Conservation (phyloP, 2,329 filamentous ascomycete genomes). For the Cercospora berteroae region DNA sequence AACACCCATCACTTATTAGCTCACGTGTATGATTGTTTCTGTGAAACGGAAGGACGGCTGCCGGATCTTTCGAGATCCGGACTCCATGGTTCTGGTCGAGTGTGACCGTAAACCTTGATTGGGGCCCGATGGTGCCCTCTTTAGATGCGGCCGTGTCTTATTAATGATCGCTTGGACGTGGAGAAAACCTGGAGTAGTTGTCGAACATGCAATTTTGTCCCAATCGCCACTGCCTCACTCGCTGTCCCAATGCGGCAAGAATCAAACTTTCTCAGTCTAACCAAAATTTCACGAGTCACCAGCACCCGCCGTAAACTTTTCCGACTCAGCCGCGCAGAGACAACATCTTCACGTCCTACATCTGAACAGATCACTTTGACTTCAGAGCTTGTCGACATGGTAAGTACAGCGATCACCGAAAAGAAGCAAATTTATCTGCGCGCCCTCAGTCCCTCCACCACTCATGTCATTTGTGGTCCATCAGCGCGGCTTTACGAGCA, state of each 20-base stretch:
- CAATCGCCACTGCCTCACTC: neutral
- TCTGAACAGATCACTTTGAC: neutral
- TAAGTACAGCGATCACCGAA: neutral
- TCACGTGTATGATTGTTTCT: neutral
- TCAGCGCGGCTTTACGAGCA: neutral
- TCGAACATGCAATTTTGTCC: neutral
- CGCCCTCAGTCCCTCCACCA: neutral
- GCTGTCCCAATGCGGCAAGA: neutral
- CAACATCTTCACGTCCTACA: neutral
- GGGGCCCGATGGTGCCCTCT: neutral
- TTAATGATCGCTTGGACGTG: neutral
- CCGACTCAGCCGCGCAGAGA: neutral
- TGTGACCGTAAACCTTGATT: neutral
- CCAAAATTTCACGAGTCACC: neutral
- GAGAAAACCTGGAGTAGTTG: neutral
- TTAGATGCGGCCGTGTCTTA: neutral
- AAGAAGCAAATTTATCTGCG: neutral
- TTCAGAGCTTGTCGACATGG: neutral
- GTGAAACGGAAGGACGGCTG: neutral
- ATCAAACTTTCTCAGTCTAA: neutral
- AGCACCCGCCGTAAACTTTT: neutral
- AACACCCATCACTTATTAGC: constrained; percentile 6
- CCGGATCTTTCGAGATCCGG: constrained; percentile 7
- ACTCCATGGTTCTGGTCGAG: neutral
- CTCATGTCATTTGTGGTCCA: neutral